Evolutionary conservation across 371 early-diverging fungal genomes (phyloP).

Genomic region (Apophysomyces elegans): DNA sequence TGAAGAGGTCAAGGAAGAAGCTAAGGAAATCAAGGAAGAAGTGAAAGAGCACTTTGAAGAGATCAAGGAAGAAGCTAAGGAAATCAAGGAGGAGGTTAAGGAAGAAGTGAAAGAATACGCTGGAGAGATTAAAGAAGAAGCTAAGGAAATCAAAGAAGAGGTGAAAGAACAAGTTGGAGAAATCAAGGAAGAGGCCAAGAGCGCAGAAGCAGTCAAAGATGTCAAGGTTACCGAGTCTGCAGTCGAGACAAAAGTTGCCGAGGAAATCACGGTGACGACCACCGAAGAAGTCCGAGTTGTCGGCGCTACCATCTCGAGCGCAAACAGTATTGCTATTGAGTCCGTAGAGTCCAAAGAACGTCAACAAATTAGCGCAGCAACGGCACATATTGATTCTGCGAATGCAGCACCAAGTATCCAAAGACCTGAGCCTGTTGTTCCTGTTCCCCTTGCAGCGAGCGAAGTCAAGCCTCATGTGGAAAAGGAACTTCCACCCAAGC

Average conservation of each 20-base stretch:
- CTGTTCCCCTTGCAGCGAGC: constrained; percentile 18
- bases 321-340: not conserved
- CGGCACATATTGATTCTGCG: not conserved
- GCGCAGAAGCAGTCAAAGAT: too few relatives aligned
- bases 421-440: constrained; percentile 19
- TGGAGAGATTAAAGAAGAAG: too few relatives aligned
- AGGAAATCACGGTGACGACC: not conserved
- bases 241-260: not conserved
- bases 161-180: not conserved
- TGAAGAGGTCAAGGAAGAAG: not conserved
- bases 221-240: too few relatives aligned
- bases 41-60: too few relatives aligned
- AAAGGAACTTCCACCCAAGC: constrained; percentile 2
- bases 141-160: not conserved
- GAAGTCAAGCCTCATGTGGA: constrained; percentile 16
- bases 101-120: too few relatives aligned
- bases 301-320: not conserved
- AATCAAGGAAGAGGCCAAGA: not conserved
- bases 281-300: not conserved
- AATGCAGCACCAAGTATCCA: constrained; percentile 1
- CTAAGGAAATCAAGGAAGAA: not conserved
- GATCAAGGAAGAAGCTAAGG: too few relatives aligned
- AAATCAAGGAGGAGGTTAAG: too few relatives aligned
- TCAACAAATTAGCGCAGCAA: not conserved
- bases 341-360: not conserved